Conservation (phyloP, 345 rosid species). For the Populus pruinosa region DNA sequence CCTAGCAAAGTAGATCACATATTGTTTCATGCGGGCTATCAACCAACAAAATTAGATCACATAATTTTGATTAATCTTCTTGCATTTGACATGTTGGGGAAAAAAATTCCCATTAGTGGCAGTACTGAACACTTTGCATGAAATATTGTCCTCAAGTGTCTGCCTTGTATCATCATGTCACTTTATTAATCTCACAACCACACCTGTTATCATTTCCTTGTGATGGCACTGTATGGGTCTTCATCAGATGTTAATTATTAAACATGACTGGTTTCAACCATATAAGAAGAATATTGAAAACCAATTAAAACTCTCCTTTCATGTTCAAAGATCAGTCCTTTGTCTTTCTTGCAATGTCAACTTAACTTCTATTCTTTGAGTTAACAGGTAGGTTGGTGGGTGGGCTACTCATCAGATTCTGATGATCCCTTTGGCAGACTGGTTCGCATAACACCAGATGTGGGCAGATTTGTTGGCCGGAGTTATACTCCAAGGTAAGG, state of each 20-base stretch:
- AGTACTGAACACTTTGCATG: too few relatives aligned
- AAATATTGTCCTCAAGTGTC: too few relatives aligned
- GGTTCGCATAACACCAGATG: conserved; percentile 72
- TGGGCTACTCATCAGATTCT: conserved; percentile 72
- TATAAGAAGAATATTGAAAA: not conserved
- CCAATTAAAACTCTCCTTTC: too few relatives aligned
- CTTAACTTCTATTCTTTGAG: conserved; percentile 16
- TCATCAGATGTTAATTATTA: too few relatives aligned
- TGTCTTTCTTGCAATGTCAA: not conserved
- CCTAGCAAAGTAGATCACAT: not conserved
- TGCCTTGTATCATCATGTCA: too few relatives aligned
- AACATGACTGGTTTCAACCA: not conserved
- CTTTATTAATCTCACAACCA: not conserved
- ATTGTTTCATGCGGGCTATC: not conserved
- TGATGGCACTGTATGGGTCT: not conserved
- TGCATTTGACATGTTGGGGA: not conserved
- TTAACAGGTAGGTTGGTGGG: conserved; percentile 97
- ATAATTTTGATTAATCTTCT: not conserved
- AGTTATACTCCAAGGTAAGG: conserved; percentile 81
- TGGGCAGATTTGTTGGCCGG: conserved; percentile 86
- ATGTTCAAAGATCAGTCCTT: not conserved
- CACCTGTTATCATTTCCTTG: not conserved
- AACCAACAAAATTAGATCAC: not conserved
- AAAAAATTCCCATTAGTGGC: too few relatives aligned
- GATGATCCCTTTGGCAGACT: conserved; percentile 85